Conservation (phyloP, 2,329 filamentous ascomycete genomes). For the Tricladium varicosporioides region DNA sequence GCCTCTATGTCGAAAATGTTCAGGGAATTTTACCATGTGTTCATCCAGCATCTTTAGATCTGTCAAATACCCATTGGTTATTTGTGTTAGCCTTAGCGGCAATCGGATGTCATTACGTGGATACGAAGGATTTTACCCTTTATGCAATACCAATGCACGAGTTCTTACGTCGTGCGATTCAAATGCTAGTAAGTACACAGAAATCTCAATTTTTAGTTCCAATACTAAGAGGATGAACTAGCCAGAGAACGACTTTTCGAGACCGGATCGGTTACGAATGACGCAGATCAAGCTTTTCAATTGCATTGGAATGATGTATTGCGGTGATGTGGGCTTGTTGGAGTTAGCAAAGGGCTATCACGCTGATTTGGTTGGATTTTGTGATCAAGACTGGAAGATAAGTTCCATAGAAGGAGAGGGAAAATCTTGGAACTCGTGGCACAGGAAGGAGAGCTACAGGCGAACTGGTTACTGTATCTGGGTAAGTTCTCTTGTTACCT, state of each 20-base stretch:
- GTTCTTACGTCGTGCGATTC: constrained; percentile 39
- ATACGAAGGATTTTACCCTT: constrained; percentile 28
- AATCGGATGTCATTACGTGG: constrained; percentile 39
- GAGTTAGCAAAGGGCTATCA: constrained; percentile 12
- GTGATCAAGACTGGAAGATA: constrained; percentile 13
- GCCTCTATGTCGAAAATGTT: constrained; percentile 39
- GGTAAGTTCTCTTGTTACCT: constrained; percentile 31
- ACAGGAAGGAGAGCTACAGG: constrained; percentile 36
- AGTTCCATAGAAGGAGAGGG: constrained; percentile 11
- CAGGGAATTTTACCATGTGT: constrained; percentile 41
- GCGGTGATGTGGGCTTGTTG: constrained; percentile 18
- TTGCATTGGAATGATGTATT: constrained; percentile 27
- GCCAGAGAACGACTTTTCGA: not conserved
- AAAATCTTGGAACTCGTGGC: constrained; percentile 37
- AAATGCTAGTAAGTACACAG: constrained; percentile 32
- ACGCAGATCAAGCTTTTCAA: constrained; percentile 26
- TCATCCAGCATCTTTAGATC: constrained; percentile 38
- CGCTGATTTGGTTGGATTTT: constrained; percentile 27
- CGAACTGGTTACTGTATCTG: constrained; percentile 43
- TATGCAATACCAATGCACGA: constrained; percentile 39
- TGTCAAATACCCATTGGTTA: constrained; percentile 39
- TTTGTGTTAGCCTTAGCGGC: constrained; percentile 39
- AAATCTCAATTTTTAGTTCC: no score
- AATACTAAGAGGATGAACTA: not conserved
- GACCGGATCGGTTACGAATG: constrained; percentile 14